phyloP scores from a whole-genome alignment of 2,329 filamentous ascomycete species.

The Calonectria pseudoreteaudii region DNA sequence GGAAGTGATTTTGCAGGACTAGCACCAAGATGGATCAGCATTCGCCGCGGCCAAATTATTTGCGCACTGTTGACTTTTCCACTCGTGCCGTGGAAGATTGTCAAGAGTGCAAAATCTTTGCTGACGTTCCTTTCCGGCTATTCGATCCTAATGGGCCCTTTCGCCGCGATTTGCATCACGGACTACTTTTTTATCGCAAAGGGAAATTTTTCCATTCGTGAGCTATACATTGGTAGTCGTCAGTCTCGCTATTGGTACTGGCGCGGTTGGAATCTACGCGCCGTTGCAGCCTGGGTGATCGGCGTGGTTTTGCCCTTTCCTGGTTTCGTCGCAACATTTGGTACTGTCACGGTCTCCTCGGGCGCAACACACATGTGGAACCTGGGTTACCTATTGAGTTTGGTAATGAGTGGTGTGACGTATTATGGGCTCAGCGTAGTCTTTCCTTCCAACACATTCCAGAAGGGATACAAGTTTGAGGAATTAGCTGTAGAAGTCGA shows the following conservation, averaged over 20 bases:
- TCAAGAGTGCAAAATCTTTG: slow-evolving; percentile 37
- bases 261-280: neutral
- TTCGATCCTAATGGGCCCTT: slow-evolving; percentile 44
- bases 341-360: neutral
- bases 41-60: slow-evolving; percentile 47
- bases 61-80: slow-evolving; percentile 46
- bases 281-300: neutral
- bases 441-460: neutral
- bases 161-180: slow-evolving; percentile 46
- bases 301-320: neutral
- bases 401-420: neutral
- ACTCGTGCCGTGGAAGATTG: slow-evolving; percentile 48
- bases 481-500: neutral
- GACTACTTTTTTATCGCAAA: neutral
- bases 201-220: neutral
- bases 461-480: neutral
- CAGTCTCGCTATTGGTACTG: neutral
- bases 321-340: neutral
- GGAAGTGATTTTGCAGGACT: slow-evolving; percentile 49
- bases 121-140: slow-evolving; percentile 43
- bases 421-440: neutral
- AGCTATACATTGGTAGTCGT: neutral
- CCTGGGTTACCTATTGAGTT: neutral
- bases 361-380: neutral
- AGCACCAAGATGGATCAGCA: slow-evolving; percentile 47